Base-by-base conservation (phyloP, 352 stramenopile species). In the Globisporangium megalacanthum region DNA sequence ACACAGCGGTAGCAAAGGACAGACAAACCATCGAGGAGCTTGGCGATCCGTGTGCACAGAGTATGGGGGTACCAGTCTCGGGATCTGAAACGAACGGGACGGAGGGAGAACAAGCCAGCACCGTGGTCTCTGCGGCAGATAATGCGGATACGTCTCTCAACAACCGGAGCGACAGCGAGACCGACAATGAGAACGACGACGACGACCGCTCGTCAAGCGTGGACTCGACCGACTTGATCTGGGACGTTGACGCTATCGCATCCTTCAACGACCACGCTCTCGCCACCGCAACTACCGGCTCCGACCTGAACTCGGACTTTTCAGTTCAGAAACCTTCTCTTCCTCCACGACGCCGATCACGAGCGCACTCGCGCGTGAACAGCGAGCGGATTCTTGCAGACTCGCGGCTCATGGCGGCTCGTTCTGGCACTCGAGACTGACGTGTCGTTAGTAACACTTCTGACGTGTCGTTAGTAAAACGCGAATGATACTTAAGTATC, bases 161-260 rank as follows among this genome's bases (percentile, higher is more conserved):
- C 35, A 39, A 8, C 35, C 35, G 35, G 1, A 13, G 10, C 35
- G 35, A 39, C 35, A 39, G 35, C 35, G 35, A 39, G 35, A 8
- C 2, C 41, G n/a, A 9, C 1, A 6, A 22, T 46, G 41, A 46
- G 6, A 46, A n/a, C 41, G 41, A 46, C 41, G 5, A 46, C 15
- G 41, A 46, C 20, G 41, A 13, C 6, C 39, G 15, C 8, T 45
- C 41, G 2, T 46, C 41, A 9, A 46, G 41, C 15, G 41, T 46
- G 14, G 41, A 46, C 41, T 46, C 41, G 41, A 46, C 41, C 41
- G 41, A 46, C 41, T 46, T 46, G 17, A 46, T 46, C 41, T 46
- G 41, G 41, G 41, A 46, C 41, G 41, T 46, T n/a, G 41, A 46
- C 15, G 41, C 41, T 4, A 46, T 46, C 41, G 5, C 41, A 46